phyloP scores from a whole-genome alignment of 208 protist genomes.

The Acanthamoeba royreba region DNA sequence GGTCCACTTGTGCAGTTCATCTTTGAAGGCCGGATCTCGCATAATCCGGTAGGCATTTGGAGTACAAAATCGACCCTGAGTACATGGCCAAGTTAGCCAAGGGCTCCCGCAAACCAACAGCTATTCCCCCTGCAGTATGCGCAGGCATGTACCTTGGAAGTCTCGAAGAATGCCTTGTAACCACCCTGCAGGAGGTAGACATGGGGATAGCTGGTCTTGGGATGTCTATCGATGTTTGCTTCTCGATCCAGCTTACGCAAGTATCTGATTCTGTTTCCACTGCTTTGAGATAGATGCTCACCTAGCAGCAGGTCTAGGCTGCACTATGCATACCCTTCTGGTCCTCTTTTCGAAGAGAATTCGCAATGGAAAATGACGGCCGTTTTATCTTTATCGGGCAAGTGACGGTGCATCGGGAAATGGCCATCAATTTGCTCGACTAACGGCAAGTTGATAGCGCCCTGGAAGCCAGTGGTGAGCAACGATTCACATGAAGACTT shows the following conservation, averaged over 20 bases:
- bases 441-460: neutral
- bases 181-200: constrained; percentile 54
- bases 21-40: neutral
- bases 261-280: neutral
- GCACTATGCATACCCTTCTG: neutral
- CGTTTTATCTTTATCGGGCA: neutral
- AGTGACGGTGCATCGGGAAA: neutral
- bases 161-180: constrained; percentile 54
- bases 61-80: neutral
- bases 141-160: neutral
- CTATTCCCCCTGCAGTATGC: neutral
- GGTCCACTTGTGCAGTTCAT: neutral
- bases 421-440: neutral
- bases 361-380: constrained; percentile 66
- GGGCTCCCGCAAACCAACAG: neutral
- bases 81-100: neutral
- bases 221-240: neutral
- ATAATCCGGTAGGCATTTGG: neutral
- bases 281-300: neutral
- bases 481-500: neutral
- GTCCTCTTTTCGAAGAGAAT: constrained; percentile 53
- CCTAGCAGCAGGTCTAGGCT: neutral
- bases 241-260: constrained; percentile 34
- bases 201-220: constrained; percentile 52
- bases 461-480: neutral